Percentiles rank a stretch among this genome's conserved stretches.
These are phyloP conservation scores for Cladosporium phlei DNA, from an alignment of 2,329 filamentous ascomycete species.

Conservation along the genomic window DNA sequence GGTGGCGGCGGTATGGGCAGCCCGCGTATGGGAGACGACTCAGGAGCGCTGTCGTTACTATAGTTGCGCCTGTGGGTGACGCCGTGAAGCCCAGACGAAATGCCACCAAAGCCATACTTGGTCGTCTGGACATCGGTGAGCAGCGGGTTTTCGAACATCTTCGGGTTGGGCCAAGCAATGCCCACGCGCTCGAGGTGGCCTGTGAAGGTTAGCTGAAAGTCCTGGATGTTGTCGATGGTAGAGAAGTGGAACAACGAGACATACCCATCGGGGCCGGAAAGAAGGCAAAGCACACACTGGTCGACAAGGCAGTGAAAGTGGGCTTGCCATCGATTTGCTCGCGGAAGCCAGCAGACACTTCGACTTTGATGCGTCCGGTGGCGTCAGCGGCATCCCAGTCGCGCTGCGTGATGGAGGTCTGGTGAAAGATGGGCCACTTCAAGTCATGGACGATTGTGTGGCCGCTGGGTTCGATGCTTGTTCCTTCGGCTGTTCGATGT, in stretches of 20 bases:
- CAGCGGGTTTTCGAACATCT: constrained; percentile 43
- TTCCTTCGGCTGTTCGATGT: background rate
- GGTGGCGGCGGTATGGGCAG: constrained; percentile 19
- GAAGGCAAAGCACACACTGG: constrained; percentile 74
- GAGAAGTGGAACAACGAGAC: constrained; percentile 21
- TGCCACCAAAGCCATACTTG: background rate
- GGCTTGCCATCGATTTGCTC: constrained; percentile 20
- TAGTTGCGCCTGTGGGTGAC: constrained; percentile 16
- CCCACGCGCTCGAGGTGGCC: constrained; percentile 67
- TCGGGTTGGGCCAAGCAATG: constrained; percentile 74
- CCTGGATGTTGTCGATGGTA: background rate
- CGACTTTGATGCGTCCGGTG: constrained; percentile 68
- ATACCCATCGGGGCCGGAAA: constrained; percentile 75
- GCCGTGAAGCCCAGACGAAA: background rate
- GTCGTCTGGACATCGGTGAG: constrained; percentile 20
- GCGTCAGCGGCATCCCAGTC: constrained; percentile 69
- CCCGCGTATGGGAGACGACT: background rate
- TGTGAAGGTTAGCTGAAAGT: constrained; percentile 31
- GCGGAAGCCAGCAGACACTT: constrained; percentile 67
- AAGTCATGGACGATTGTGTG: background rate
- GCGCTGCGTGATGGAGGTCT: constrained; percentile 62
- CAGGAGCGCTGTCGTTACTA: constrained; percentile 12
- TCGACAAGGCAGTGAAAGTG: constrained; percentile 61
- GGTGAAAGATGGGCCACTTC: constrained; percentile 66
- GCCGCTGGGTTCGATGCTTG: background rate